Base-by-base conservation (phyloP, 2,329 filamentous ascomycete genomes). In the Pseudogymnoascus sp. region DNA sequence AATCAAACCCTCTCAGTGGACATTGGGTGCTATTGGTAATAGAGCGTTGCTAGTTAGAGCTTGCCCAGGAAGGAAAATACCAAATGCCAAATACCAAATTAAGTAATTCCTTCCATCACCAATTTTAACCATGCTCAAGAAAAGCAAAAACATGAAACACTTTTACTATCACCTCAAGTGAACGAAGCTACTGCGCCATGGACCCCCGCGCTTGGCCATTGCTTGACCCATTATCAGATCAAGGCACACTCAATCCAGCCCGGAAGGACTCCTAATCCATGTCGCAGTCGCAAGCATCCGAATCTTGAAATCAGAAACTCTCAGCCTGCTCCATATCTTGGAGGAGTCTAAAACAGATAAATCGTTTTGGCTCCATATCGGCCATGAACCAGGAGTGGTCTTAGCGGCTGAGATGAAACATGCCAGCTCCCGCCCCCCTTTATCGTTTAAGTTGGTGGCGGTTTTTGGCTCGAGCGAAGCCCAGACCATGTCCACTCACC, bases 241-340 rank as follows among this genome's bases (percentile, higher is more conserved):
- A 19, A 30, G 5, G 5, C n/a, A 19, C n/a, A 33, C n/a, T 7
- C 8, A 49, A 49, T 9, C 22, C 23, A 25, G 41, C 22, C 41
- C 11, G 41, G 22, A 14, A 45, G 5, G 22, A n/a, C 42, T 49
- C 22, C 23, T 25, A 25, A 55, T 33, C 45, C 45, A 19, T 55
- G 45, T 14, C 19, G 4, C 25, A 11, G 30, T 33, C 30, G 30
- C 30, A 30, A 30, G n/a, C 42, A 49, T 55, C n/a, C n/a, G 2
- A 16, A 33, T 55, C 45, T 33, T 55, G 45, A 55, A 55, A 33
- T 55, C 45, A n/a, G 45, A 55, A 55, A 55, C 25, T 11, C 45
- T 19, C 45, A 8, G n/a, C 8, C 25, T 5, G 4, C 45, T 52
- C 45, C 45, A 52, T 30, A 52, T 12, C 25, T n/a, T 36, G 35